Percentiles rank a stretch among this genome's conserved stretches.
Conservation (phyloP, 1,284 basidiomycete genomes). For the Spongiforma sp. region DNA sequence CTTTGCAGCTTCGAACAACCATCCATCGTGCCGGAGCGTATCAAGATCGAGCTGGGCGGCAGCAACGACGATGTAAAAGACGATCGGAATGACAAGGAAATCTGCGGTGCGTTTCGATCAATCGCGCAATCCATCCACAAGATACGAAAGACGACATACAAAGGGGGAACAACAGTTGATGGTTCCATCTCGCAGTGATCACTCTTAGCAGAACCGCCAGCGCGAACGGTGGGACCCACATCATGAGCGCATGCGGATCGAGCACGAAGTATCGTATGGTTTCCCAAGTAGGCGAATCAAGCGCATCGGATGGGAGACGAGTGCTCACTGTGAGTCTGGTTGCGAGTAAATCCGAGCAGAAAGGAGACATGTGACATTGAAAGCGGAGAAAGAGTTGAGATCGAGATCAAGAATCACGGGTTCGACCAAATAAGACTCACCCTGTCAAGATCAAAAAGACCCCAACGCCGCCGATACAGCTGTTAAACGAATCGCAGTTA, state of each 20-base stretch:
- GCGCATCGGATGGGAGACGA: constrained; percentile 82
- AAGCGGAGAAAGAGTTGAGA: too few relatives aligned
- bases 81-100: constrained; percentile 82
- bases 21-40: constrained; percentile 70
- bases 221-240: constrained; percentile 80
- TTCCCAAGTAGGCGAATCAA: constrained; percentile 65
- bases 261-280: constrained; percentile 70
- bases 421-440: constrained; percentile 42
- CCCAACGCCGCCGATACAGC: constrained; percentile 96
- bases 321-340: constrained; percentile 84
- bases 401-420: too few relatives aligned
- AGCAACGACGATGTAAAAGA: constrained; percentile 85
- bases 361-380: not conserved
- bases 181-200: constrained; percentile 82
- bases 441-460: constrained; percentile 92
- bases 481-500: constrained; percentile 29
- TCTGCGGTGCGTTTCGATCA: constrained; percentile 46
- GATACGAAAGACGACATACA: constrained; percentile 55
- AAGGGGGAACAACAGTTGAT: constrained; percentile 92
- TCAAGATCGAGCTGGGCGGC: constrained; percentile 68
- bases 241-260: constrained; percentile 61
- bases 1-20: constrained; percentile 84
- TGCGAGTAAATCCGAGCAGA: constrained; percentile 4
- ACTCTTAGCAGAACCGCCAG: constrained; percentile 83
- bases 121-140: too few relatives aligned